Conservation (phyloP, 208 protist species). For the Naegleria lovaniensis region DNA sequence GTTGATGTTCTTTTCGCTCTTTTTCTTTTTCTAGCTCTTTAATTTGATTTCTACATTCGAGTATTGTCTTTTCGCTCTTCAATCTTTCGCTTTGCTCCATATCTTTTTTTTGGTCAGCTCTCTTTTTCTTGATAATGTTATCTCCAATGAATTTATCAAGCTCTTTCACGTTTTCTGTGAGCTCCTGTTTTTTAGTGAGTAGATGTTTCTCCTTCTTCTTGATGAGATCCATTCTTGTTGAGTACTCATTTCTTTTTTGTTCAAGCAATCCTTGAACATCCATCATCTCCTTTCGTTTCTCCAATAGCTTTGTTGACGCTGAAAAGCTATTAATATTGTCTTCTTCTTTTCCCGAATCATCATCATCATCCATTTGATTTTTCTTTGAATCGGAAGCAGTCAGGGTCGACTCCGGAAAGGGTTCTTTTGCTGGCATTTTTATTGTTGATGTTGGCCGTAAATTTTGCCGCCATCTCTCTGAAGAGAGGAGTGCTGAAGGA, state of each 20-base stretch:
- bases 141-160: slow-evolving; percentile 23
- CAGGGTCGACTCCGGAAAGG: not conserved
- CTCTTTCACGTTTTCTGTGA: not conserved
- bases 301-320: slow-evolving; percentile 1
- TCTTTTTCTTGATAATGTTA: slow-evolving; percentile 9
- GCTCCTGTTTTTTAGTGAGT: not conserved
- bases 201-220: not conserved
- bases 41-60: not conserved
- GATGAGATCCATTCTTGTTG: not conserved
- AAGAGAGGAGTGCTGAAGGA: too few species aligned
- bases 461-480: too few species aligned
- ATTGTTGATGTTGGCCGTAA: too few species aligned
- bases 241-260: not conserved
- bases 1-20: not conserved
- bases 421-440: not conserved
- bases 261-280: not conserved
- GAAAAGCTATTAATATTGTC: not conserved
- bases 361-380: not conserved
- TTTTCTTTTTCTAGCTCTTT: not conserved
- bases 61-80: not conserved
- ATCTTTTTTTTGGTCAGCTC: slow-evolving; percentile 16
- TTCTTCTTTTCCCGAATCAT: not conserved
- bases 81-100: not conserved
- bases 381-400: not conserved
- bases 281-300: slow-evolving; percentile 13